These are phyloP conservation scores for Pecoramyces ruminantium DNA, from an alignment of 192 early-diverging fungal genomes.

Conservation along the genomic window DNA sequence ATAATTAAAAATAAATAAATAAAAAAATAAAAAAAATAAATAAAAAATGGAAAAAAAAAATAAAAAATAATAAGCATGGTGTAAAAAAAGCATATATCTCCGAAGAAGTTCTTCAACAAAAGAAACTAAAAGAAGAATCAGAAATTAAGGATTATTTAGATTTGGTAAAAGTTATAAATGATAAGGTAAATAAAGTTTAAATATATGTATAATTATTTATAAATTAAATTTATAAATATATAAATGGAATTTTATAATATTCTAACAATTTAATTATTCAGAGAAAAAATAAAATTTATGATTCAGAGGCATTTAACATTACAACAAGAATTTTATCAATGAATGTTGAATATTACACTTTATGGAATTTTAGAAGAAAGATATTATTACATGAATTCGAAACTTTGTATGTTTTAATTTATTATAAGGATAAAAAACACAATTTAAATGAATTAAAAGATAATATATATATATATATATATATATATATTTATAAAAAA, in stretches of 20 bases:
- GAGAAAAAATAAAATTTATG: slow-evolving; percentile 3
- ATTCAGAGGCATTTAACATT: slow-evolving; percentile 28
- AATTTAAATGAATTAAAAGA: too few relatives aligned
- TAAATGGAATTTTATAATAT: too few relatives aligned
- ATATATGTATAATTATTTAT: too few relatives aligned
- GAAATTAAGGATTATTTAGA: slow-evolving; percentile 10
- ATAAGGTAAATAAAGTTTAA: slow-evolving; percentile 8
- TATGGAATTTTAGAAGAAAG: slow-evolving; percentile 82
- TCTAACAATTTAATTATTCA: too few relatives aligned
- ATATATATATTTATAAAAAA: too few relatives aligned
- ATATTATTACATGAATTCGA: slow-evolving; percentile 30
- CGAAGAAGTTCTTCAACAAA: slow-evolving; percentile 3
- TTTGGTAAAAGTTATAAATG: slow-evolving; percentile 1
- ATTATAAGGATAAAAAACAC: too few relatives aligned
- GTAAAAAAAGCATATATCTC: slow-evolving; percentile 9
- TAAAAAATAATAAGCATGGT: background rate
- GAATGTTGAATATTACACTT: slow-evolving; percentile 85
- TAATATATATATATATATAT: too few relatives aligned
- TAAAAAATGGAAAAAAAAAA: too few relatives aligned
- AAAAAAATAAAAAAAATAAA: too few relatives aligned
- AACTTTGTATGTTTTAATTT: background rate
- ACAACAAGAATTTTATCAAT: slow-evolving; percentile 54
- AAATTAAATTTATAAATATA: too few relatives aligned
- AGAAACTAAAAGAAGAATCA: slow-evolving; percentile 8
- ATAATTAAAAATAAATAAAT: too few relatives aligned